A percentile compares a stretch with the other conserved stretches of the same genome.
Evolutionary conservation across 2,329 filamentous ascomycete species (phyloP).

Genomic region (Cercospora sesami): DNA sequence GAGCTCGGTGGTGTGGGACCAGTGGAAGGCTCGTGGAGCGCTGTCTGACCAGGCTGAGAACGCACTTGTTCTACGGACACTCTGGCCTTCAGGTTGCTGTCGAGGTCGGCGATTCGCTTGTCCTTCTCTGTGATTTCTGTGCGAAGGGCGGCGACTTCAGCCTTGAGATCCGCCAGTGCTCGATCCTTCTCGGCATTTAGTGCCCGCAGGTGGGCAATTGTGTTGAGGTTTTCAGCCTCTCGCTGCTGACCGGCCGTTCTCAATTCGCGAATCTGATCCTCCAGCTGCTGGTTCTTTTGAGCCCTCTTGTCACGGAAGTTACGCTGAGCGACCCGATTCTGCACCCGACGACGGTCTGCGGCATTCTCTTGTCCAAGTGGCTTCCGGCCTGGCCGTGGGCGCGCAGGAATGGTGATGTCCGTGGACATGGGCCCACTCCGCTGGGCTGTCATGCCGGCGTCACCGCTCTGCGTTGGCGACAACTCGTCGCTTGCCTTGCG

Average conservation of each 20-base stretch:
- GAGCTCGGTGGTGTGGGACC: slow-evolving; percentile 25
- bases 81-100: neutral
- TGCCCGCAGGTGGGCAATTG: neutral
- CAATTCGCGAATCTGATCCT: slow-evolving; percentile 44
- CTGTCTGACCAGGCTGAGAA: slow-evolving; percentile 1
- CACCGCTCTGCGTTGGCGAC: slow-evolving; percentile 3
- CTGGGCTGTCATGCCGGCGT: slow-evolving; percentile 17
- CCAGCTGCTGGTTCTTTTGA: slow-evolving; percentile 63
- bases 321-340: slow-evolving; percentile 88
- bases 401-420: slow-evolving; percentile 43
- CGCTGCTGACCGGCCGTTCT: slow-evolving; percentile 32
- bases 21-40: neutral
- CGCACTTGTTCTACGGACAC: neutral
- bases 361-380: slow-evolving; percentile 76
- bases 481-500: neutral
- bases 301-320: slow-evolving; percentile 86
- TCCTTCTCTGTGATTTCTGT: neutral
- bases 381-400: slow-evolving; percentile 76
- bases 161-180: slow-evolving; percentile 4
- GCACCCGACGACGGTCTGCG: slow-evolving; percentile 87
- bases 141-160: neutral
- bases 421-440: slow-evolving; percentile 42
- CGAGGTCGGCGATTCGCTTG: slow-evolving; percentile 2
- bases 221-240: slow-evolving; percentile 9
- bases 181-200: slow-evolving; percentile 4